Percentiles rank a stretch among this genome's conserved stretches.
Evolutionary conservation across 192 early-diverging fungal genomes (phyloP).

Genomic region (Umbelopsis vinacea): DNA sequence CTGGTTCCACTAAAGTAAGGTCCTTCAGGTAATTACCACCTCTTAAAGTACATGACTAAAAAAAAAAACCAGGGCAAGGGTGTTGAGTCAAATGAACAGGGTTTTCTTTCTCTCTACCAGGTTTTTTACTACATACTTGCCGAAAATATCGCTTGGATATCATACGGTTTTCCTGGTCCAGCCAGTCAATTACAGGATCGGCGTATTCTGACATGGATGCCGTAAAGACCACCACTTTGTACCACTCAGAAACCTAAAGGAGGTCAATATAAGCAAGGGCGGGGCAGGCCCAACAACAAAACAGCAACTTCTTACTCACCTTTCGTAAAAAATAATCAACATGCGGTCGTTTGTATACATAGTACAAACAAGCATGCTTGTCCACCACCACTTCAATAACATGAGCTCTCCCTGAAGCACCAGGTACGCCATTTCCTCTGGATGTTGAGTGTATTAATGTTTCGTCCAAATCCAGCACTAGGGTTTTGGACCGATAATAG

Average conservation of each 20-base stretch:
- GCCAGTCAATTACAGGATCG: constrained; percentile 92
- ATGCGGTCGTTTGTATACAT: constrained; percentile 90
- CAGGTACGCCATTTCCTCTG: constrained; percentile 48
- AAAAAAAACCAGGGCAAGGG: no score
- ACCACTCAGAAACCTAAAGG: constrained; percentile 82
- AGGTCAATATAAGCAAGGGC: neutral
- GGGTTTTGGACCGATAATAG: constrained; percentile 59
- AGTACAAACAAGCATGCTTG: constrained; percentile 81
- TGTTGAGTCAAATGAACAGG: no score
- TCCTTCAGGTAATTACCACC: constrained; percentile 82
- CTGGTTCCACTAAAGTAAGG: constrained; percentile 62
- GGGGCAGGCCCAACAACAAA: neutral
- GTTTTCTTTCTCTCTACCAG: neutral
- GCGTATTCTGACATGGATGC: constrained; percentile 92
- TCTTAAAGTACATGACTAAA: constrained; percentile 70
- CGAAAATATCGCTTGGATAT: constrained; percentile 82
- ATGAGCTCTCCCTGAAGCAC: constrained; percentile 62
- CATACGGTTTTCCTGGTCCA: constrained; percentile 72
- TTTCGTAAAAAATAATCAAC: constrained; percentile 85
- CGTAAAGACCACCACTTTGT: constrained; percentile 89
- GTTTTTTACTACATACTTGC: constrained; percentile 52
- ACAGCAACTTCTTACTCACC: constrained; percentile 41
- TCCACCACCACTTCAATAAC: constrained; percentile 87
- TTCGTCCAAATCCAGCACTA: constrained; percentile 79
- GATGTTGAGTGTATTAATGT: constrained; percentile 85